A percentile compares a stretch with the other conserved stretches of the same genome.
Conservation (phyloP, 2,329 filamentous ascomycete genomes). For the Stemphylium beticola region DNA sequence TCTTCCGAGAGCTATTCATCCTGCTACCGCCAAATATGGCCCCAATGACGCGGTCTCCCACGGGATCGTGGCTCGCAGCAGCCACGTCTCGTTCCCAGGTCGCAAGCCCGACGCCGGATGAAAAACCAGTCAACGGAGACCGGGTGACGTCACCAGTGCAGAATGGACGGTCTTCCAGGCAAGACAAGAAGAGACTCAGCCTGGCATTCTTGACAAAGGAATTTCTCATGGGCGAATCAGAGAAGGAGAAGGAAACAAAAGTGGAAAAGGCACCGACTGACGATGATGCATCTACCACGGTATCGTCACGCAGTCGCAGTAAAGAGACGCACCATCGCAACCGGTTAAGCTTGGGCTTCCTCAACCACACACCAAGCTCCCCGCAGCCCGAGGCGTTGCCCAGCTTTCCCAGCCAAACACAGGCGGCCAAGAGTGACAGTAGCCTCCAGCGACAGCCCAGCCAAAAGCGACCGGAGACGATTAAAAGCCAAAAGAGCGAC, state of each 20-base stretch:
- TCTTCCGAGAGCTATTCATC: slow-evolving; percentile 51
- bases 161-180: slow-evolving; percentile 35
- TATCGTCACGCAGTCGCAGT: slow-evolving; percentile 39
- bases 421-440: slow-evolving; percentile 25
- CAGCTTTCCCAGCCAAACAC: slow-evolving; percentile 23
- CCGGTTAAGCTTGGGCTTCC: slow-evolving; percentile 39
- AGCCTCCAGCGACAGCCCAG: slow-evolving; percentile 24
- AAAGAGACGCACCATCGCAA: slow-evolving; percentile 38
- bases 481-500: slow-evolving; percentile 50
- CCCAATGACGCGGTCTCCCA: slow-evolving; percentile 40
- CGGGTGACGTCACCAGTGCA: slow-evolving; percentile 28
- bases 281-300: slow-evolving; percentile 30
- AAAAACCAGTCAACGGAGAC: slow-evolving; percentile 34
- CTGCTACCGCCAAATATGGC: slow-evolving; percentile 46
- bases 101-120: slow-evolving; percentile 32
- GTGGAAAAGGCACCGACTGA: slow-evolving; percentile 25
- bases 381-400: slow-evolving; percentile 41
- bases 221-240: slow-evolving; percentile 32
- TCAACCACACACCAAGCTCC: slow-evolving; percentile 31
- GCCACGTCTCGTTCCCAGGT: slow-evolving; percentile 37
- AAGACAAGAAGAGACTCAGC: slow-evolving; percentile 50
- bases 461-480: slow-evolving; percentile 34
- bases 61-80: slow-evolving; percentile 42
- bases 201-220: slow-evolving; percentile 49
- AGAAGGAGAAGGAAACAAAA: slow-evolving; percentile 25